Evolutionary conservation across 352 stramenopile genomes (phyloP), one percentile per base, ranked within the genome.

Genomic region (Pythium biforme): DNA sequence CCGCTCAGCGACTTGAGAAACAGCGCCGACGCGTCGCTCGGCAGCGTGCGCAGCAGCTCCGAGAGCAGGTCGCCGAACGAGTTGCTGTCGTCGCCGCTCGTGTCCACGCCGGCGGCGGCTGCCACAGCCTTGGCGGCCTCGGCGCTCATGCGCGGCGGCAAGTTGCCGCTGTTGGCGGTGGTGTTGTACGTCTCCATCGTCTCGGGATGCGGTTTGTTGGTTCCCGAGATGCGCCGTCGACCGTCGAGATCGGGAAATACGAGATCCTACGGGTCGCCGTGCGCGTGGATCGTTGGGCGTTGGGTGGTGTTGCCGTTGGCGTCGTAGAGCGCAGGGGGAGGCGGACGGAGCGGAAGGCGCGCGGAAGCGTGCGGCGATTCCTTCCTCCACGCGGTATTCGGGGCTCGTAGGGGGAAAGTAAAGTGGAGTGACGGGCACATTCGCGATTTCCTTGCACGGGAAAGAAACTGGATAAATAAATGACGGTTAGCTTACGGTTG

Each of bases 1-100:
- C 85, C 85, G 31, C 81, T 88, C 33, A 94, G 77, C 57, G 83
- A 88, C 68, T 79, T 77, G 50, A 94, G 74, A 65, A 94, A 92
- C 31, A 90, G 72, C 52, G 69, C 70, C 27, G 85, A 86, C 41
- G 85, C 83, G 29, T 94, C 83, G 6, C 65, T 54, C n/a, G 85
- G 85, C 45, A 94, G 69, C 59, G 83, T 83, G 40, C 77, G 77
- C 62, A 94, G 69, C 39, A 94, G 70, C 66, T 92, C 78, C 25
- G 82, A 79, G 39, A 94, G 69, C 59, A 94, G 56, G 52, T 94
- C 85, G 40, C 85, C 85, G 50, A 94, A 94, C 55, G 71, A 64
- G 45, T 73, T 72, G 53, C 61, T 68, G 39, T 73, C 64, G 52
- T 64, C 58, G 50, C 58, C 55, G 59, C 49, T 60, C 48, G 58